Evolutionary conservation across 1,139 yeast species (phyloP), one percentile per base, ranked within the genome.

Genomic region (Diutina pseudorugosa): DNA sequence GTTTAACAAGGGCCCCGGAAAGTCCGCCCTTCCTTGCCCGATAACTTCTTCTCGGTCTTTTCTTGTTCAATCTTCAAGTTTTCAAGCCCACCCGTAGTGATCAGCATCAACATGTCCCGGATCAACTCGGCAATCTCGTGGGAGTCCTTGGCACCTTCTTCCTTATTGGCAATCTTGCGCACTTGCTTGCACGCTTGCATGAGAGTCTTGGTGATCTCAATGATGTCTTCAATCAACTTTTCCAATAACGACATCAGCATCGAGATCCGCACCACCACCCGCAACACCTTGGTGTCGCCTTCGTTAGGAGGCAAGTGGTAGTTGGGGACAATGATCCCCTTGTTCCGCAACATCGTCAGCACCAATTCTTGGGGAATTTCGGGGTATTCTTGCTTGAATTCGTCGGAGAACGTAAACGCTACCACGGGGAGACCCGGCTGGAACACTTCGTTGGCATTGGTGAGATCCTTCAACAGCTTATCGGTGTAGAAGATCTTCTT

Each of bases 251-350:
- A 90, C 58, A 85, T 73, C 40, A 86, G 76, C 64, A 90, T 70
- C 51, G 85, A 82, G 59, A 78, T 79, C 61, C 95, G 79, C 51
- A 88, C 91, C 33, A 90, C 97, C 23, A 90, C 90, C 64, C 97
- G 79, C 58, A 90, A 73, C 54, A 89, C 85, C 66, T 90, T 96
- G 54, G 65, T 71, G 20, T 75, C 75, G 19, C 62, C 62, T 56
- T 72, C 77, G 55, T 64, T 62, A 30, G 86, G 83, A 40, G 96
- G 95, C 60, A 90, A 76, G 56, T 85, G 90, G 68, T 90, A 90
- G 73, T 90, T 90, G 57, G 97, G 97, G 56, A 90, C 77, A 64
- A 90, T 90, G 77, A 85, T 90, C 5, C 95, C 95, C 63, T 83
- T 82, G 66, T 80, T 81, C 65, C 96, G 79, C 62, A 90, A 72